Conservation (phyloP, 352 stramenopile species). For the Phytophthora sp. region DNA sequence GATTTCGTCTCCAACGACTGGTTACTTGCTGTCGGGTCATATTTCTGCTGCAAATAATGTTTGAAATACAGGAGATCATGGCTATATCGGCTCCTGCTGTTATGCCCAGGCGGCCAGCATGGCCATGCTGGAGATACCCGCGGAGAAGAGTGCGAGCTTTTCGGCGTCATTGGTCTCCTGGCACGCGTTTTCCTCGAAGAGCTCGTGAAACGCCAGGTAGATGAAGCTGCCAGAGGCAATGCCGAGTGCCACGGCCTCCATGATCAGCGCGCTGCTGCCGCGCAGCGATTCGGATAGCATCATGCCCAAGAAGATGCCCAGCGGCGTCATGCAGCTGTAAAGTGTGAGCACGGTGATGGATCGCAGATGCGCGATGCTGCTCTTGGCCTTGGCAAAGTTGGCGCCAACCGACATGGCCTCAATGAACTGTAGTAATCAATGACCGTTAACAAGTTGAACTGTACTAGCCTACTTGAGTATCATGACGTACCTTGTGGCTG, state of each 20-base stretch:
- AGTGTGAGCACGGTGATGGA: conserved; percentile 62
- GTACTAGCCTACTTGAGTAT: background rate
- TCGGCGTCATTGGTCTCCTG: conserved; percentile 46
- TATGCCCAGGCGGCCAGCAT: conserved; percentile 56
- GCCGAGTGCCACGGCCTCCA: conserved; percentile 55
- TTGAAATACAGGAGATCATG: no score
- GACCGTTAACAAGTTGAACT: conserved; percentile 13
- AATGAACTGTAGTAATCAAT: conserved; percentile 46
- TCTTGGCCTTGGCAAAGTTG: conserved; percentile 68
- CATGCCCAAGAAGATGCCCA: conserved; percentile 70
- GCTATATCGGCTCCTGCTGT: conserved; percentile 28
- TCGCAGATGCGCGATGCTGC: conserved; percentile 47
- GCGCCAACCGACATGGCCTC: conserved; percentile 69
- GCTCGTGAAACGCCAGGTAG: conserved; percentile 71
- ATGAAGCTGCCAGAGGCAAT: conserved; percentile 71
- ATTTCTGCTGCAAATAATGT: no score
- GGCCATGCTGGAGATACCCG: conserved; percentile 56
- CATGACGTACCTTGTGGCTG: conserved; percentile 58
- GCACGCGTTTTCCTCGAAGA: conserved; percentile 58
- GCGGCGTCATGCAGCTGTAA: conserved; percentile 72
- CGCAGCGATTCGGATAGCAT: conserved; percentile 51
- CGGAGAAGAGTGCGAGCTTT: conserved; percentile 63
- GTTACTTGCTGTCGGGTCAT: no score
- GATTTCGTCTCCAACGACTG: no score
- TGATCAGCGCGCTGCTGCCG: conserved; percentile 44